phyloP scores from a whole-genome alignment of 257 asterid genomes.

The Fraxinus excelsior region DNA sequence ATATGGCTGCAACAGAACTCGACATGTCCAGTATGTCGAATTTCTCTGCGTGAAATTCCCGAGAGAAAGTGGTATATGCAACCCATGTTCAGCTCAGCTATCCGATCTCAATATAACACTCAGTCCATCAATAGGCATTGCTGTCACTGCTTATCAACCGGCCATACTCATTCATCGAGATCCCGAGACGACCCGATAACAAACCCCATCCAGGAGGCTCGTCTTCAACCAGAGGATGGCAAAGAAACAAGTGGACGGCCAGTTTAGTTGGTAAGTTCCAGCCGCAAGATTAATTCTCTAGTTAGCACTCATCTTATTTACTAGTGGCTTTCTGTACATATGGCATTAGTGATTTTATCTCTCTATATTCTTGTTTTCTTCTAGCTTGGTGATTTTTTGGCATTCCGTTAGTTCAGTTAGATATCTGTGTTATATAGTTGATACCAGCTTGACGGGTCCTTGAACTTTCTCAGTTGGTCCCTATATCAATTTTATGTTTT shows the following conservation, averaged over 20 bases:
- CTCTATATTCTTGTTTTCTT: neutral
- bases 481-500: no score
- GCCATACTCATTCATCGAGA: slow-evolving; percentile 33
- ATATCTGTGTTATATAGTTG: neutral
- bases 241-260: slow-evolving; percentile 45
- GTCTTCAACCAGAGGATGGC: slow-evolving; percentile 24
- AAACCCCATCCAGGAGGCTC: slow-evolving; percentile 29
- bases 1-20: slow-evolving; percentile 41
- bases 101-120: slow-evolving; percentile 36
- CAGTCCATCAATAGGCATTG: slow-evolving; percentile 33
- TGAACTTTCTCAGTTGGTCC: no score
- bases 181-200: slow-evolving; percentile 29
- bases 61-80: slow-evolving; percentile 65
- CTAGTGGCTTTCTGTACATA: slow-evolving; percentile 25
- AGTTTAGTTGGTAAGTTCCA: slow-evolving; percentile 31
- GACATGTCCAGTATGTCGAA: slow-evolving; percentile 87
- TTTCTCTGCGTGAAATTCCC: slow-evolving; percentile 63
- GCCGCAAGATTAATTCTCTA: neutral
- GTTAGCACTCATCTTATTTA: slow-evolving; percentile 5
- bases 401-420: neutral
- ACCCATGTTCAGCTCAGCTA: slow-evolving; percentile 74
- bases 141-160: slow-evolving; percentile 38
- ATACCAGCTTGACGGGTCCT: neutral
- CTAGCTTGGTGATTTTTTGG: neutral
- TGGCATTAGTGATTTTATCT: slow-evolving; percentile 4